These are phyloP conservation scores for Cupressus sempervirens DNA, from an alignment of 75 land plant species.

Conservation along the genomic window DNA sequence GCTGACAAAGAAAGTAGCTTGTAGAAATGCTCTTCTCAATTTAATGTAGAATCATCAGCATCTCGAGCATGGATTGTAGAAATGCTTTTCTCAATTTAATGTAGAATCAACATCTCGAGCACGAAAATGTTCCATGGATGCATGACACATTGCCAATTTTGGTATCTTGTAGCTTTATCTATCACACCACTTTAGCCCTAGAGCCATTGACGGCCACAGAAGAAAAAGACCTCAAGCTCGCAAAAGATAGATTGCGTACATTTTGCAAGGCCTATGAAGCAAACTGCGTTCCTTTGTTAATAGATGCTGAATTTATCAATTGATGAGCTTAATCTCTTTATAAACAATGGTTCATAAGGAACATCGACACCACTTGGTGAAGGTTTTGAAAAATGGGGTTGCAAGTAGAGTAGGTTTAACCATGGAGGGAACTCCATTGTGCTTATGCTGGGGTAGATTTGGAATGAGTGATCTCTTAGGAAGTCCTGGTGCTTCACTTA, in stretches of 20 bases:
- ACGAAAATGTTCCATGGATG: conserved; percentile 65
- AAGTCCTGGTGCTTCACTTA: too few relatives aligned
- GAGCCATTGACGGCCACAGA: conserved; percentile 59
- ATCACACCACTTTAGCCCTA: conserved; percentile 59
- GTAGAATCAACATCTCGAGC: background rate
- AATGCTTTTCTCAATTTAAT: too few relatives aligned
- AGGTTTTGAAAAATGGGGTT: too few relatives aligned
- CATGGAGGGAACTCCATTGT: too few relatives aligned
- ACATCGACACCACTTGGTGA: too few relatives aligned
- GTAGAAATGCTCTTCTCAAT: too few relatives aligned
- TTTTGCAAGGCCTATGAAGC: conserved; percentile 48
- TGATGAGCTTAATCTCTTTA: too few relatives aligned
- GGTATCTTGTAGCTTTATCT: conserved; percentile 59
- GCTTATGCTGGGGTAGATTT: too few relatives aligned
- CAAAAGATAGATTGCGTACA: conserved; percentile 41
- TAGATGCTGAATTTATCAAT: conserved; percentile 93
- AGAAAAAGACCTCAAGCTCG: conserved; percentile 49
- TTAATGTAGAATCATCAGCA: conserved; percentile 29
- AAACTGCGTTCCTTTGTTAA: conserved; percentile 46
- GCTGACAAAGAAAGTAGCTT: too few relatives aligned
- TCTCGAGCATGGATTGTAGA: background rate
- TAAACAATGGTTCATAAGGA: too few relatives aligned
- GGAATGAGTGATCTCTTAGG: too few relatives aligned
- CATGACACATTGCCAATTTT: conserved; percentile 53
- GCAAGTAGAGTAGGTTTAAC: too few relatives aligned